Evolutionary conservation across 2,329 filamentous ascomycete genomes (phyloP), one percentile per base, ranked within the genome.

Genomic region (Exophiala bonariae): DNA sequence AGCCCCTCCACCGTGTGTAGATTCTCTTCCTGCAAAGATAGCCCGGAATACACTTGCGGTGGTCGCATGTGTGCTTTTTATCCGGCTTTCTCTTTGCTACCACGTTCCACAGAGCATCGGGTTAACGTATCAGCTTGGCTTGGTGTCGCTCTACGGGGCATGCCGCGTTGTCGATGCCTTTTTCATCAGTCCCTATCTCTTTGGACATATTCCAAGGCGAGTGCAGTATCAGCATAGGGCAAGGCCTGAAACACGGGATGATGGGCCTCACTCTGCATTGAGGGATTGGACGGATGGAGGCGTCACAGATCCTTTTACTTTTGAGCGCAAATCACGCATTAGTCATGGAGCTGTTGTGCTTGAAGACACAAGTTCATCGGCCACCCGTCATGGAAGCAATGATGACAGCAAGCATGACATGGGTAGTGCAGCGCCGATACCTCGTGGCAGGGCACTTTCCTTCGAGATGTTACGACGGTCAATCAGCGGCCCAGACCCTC

Each of bases 81-180:
- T 73, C 39, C 63, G 69, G 4, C 53, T 73, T 11, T 69, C 70
- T 11, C 60, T 73, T 3, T 61, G 60, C 3, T 72, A 73, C 38
- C 64, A 73, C 55, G 66, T 72, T 3, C 68, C 70, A 4, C 70
- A 69, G 49, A 70, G 66, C 46, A 68, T 73, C 32, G 70, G 70
- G n/a, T 58, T 73, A 14, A 73, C 69, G 13, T 73, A 73, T 41
- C 70, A 73, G 44, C 66, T 73, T 13, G 66, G 67, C 3, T 64
- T 73, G 5, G 68, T 73, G 1, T 70, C 69, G 3, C 47, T 72
- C 2, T 73, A 73, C 41, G 70, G 70, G 7, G 65, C 67, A 8
- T 65, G 64, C 36, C 54, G 70, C 23, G 70, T 73, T 3, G 35
- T 73, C 9, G 70, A 73, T 49, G 67, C 64, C 8, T 73, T 73